A percentile compares a stretch with the other conserved stretches of the same genome.
Conservation (phyloP, 768 basidiomycete species). For the Clitopilus hobsonii region DNA sequence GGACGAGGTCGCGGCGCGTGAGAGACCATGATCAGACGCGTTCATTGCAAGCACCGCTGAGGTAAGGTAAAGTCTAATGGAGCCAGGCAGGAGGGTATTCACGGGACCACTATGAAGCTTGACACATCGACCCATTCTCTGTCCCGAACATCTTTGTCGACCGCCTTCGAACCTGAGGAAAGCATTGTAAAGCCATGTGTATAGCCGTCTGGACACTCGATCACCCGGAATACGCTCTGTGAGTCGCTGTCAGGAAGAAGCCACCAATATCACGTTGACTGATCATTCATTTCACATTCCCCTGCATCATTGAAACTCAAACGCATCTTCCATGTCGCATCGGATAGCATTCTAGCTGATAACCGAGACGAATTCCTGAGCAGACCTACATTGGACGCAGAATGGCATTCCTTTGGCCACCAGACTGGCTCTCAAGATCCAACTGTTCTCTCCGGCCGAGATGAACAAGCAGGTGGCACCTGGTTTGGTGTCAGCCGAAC, state of each 20-base stretch:
- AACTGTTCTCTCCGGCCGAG: conserved; percentile 68
- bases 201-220: conserved; percentile 75
- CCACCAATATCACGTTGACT: not conserved
- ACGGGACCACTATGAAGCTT: too few species aligned
- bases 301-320: conserved; percentile 2
- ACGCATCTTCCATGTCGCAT: conserved; percentile 5
- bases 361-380: conserved; percentile 75
- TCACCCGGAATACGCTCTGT: conserved; percentile 78
- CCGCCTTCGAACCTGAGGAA: not conserved
- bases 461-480: conserved; percentile 69
- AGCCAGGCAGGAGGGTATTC: too few species aligned
- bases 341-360: conserved; percentile 59
- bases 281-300: not conserved
- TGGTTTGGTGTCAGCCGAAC: conserved; percentile 72
- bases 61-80: not conserved
- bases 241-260: conserved; percentile 24
- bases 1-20: not conserved
- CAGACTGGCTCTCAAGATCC: conserved; percentile 18
- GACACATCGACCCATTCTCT: not conserved
- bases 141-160: not conserved
- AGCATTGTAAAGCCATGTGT: conserved; percentile 51
- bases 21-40: not conserved
- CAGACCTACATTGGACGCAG: conserved; percentile 61
- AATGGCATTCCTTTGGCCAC: conserved; percentile 61
- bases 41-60: not conserved